phyloP scores from a whole-genome alignment of 352 stramenopile genomes.

The Thalassiosira mediterranea region DNA sequence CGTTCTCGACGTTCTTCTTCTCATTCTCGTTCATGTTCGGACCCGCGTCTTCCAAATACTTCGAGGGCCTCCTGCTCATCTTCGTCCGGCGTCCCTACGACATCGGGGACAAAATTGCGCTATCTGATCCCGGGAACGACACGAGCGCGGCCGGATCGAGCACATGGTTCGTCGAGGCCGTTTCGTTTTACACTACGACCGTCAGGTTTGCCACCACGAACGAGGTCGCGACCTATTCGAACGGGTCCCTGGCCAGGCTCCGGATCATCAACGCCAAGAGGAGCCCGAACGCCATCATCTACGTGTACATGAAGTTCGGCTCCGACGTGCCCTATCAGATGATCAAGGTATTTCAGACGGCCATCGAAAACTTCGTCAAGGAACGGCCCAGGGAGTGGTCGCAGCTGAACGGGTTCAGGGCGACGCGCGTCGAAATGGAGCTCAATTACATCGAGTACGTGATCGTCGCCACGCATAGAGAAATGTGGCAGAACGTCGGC shows the following conservation, averaged over 20 bases:
- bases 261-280: constrained; percentile 76
- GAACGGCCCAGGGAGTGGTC: constrained; percentile 65
- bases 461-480: constrained; percentile 57
- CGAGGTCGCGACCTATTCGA: constrained; percentile 69
- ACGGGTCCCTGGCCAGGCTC: constrained; percentile 61
- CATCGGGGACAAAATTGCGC: constrained; percentile 68
- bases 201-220: constrained; percentile 62
- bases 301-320: constrained; percentile 70
- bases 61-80: constrained; percentile 76
- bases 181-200: constrained; percentile 69
- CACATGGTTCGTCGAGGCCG: constrained; percentile 76
- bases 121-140: constrained; percentile 51
- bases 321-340: constrained; percentile 55
- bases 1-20: constrained; percentile 59
- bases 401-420: constrained; percentile 48
- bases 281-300: constrained; percentile 64
- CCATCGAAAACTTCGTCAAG: constrained; percentile 70
- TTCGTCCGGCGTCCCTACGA: constrained; percentile 71
- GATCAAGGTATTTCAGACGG: constrained; percentile 64
- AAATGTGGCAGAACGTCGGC: constrained; percentile 70
- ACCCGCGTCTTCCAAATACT: constrained; percentile 58
- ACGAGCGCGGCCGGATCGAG: constrained; percentile 46
- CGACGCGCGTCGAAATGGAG: constrained; percentile 65
- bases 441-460: constrained; percentile 74
- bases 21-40: constrained; percentile 73